These are phyloP conservation scores for Phytopythium montanum DNA, from an alignment of 352 stramenopile species.

Conservation along the genomic window DNA sequence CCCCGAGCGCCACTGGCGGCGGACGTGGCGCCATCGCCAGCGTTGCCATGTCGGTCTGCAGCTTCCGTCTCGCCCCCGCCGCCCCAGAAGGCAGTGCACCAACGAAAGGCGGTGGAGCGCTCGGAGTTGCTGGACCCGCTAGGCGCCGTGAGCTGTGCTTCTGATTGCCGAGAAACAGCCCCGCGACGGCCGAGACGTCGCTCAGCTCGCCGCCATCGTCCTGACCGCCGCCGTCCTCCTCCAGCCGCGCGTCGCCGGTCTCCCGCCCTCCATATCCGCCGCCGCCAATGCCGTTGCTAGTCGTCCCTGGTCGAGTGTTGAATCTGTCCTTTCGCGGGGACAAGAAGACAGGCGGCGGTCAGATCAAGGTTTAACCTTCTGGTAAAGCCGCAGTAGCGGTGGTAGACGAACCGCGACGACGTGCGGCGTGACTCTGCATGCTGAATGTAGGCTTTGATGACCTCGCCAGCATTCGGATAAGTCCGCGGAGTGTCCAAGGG, in stretches of 20 bases:
- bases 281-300: not conserved
- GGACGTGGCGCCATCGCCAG: not conserved
- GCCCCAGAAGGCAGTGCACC: not conserved
- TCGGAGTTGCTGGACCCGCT: too few species aligned
- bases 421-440: slow-evolving; percentile 36
- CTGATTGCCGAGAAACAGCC: slow-evolving; percentile 19
- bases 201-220: not conserved
- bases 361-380: not conserved
- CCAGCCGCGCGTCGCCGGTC: not conserved
- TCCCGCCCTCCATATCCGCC: not conserved
- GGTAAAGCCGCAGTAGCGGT: slow-evolving; percentile 2
- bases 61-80: slow-evolving; percentile 8
- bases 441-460: slow-evolving; percentile 54
- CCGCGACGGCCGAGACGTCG: slow-evolving; percentile 13
- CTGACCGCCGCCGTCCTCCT: not conserved
- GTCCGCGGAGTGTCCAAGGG: not conserved
- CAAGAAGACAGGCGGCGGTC: too few species aligned
- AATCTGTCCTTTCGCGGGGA: slow-evolving; percentile 1
- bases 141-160: slow-evolving; percentile 11
- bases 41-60: slow-evolving; percentile 13
- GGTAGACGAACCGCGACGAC: slow-evolving; percentile 20
- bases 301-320: not conserved
- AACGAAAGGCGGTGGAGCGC: not conserved
- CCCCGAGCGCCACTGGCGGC: not conserved
- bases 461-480: slow-evolving; percentile 19